A percentile compares a stretch with the other conserved stretches of the same genome.
Evolutionary conservation across 2,329 filamentous ascomycete genomes (phyloP).

Genomic region (Tolypocladium amazonense): DNA sequence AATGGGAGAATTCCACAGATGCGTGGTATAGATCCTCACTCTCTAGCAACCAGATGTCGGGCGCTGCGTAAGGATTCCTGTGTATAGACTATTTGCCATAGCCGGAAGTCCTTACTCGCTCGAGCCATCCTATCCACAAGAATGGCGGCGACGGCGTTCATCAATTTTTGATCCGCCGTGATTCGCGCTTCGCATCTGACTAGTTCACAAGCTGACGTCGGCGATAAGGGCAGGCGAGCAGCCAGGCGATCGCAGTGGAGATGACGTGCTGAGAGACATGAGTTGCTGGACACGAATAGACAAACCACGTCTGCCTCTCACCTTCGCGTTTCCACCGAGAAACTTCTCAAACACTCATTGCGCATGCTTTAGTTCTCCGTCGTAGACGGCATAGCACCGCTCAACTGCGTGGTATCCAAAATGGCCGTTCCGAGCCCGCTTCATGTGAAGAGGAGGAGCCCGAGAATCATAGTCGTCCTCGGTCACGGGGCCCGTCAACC

Average conservation of each 20-base stretch:
- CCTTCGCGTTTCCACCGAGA: neutral
- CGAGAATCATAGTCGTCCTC: neutral
- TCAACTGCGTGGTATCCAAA: neutral
- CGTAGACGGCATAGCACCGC: neutral
- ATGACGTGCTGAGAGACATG: neutral
- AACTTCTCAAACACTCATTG: neutral
- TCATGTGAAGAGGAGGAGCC: neutral
- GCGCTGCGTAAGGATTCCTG: too few species aligned
- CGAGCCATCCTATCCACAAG: neutral
- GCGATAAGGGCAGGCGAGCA: neutral
- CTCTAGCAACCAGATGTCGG: neutral
- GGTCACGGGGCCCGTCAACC: neutral
- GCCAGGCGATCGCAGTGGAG: neutral
- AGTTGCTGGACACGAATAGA: neutral
- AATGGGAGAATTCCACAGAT: neutral
- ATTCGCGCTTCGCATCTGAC: neutral
- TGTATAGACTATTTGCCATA: neutral
- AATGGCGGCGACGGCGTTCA: neutral
- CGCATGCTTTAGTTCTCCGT: neutral
- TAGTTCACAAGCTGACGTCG: neutral
- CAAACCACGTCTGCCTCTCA: constrained; percentile 2
- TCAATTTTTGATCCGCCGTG: neutral
- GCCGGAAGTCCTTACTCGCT: neutral
- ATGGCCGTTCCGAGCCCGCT: neutral
- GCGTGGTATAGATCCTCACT: neutral